Evolutionary conservation across 2,329 filamentous ascomycete species (phyloP).

Genomic region (Paecilomyces sp.): DNA sequence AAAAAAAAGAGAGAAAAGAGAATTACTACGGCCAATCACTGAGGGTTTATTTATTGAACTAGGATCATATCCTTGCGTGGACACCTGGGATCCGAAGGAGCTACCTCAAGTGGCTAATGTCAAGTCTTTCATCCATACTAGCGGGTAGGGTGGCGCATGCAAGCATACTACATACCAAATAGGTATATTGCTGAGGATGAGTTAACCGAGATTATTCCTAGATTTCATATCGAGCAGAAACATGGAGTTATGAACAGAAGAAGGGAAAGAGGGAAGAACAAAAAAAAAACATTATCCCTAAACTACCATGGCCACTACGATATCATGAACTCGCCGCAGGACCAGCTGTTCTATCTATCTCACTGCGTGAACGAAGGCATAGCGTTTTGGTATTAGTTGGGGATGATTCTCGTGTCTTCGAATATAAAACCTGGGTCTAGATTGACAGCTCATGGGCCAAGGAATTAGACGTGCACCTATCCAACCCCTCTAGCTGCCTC

Average conservation of each 20-base stretch:
- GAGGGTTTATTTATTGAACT: too few relatives aligned
- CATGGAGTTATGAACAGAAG: not conserved
- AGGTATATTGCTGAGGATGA: not conserved
- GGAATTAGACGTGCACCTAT: not conserved
- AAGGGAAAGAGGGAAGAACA: not conserved
- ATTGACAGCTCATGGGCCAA: not conserved
- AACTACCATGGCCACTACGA: too few relatives aligned
- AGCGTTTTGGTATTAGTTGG: too few relatives aligned
- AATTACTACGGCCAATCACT: not conserved
- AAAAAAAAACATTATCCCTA: too few relatives aligned
- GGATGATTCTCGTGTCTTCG: not conserved
- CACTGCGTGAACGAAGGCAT: too few relatives aligned
- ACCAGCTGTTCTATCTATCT: too few relatives aligned
- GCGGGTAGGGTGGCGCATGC: not conserved
- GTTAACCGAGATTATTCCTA: not conserved
- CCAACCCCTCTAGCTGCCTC: not conserved
- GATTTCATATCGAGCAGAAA: not conserved
- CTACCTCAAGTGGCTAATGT: not conserved
- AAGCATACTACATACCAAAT: not conserved
- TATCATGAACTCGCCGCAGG: too few relatives aligned
- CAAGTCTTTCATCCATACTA: not conserved
- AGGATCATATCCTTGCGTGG: not conserved
- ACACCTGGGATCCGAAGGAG: not conserved
- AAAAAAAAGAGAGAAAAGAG: not conserved
- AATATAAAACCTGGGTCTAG: not conserved